Evolutionary conservation across 352 stramenopile species (phyloP), one percentile per base, ranked within the genome.

Genomic region (Pythium monospermum): DNA sequence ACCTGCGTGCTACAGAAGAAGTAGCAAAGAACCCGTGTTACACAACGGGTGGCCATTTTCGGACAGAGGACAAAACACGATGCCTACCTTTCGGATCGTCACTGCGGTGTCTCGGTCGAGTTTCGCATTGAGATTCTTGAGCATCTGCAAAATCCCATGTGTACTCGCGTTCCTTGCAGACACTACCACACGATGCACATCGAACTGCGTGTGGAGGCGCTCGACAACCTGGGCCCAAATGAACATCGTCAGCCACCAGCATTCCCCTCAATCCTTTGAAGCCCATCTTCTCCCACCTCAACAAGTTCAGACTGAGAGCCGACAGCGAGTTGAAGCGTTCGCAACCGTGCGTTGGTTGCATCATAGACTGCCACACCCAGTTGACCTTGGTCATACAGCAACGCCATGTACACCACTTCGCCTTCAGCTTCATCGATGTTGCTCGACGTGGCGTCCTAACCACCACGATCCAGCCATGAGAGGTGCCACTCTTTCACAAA

Each of bases 341-440:
- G 85, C 21, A 95, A 40, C 32, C 62, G 72, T n/a, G 84, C 74
- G 18, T 72, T 80, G 22, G 75, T 39, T 0, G 71, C 77, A 46
- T 95, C 79, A 47, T 82, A 95, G 21, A 91, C 87, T 3, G 82
- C 80, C 21, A 87, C 69, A 11, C 82, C 82, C 2, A 94, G 46
- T 26, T 82, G 64, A 19, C 66, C 66, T 61, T 71, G 73, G 31
- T 94, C 82, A 43, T 76, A 78, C 10, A 89, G 64, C 25, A 92
- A 33, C 1, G 82, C 71, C 73, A 89, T 85, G 57, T 79, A 87
- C 23, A 88, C 56, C 10, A 85, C 27, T 45, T 80, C 66, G 45
- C 83, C 70, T 15, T 86, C 79, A 26, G 59, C 57, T 41, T 64
- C 58, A 30, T 84, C 64, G 25, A 52, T 61, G 15, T 45, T 37